Evolutionary conservation across 768 basidiomycete species (phyloP), one percentile per base, ranked within the genome.

Genomic region (Lyophyllum decastes): DNA sequence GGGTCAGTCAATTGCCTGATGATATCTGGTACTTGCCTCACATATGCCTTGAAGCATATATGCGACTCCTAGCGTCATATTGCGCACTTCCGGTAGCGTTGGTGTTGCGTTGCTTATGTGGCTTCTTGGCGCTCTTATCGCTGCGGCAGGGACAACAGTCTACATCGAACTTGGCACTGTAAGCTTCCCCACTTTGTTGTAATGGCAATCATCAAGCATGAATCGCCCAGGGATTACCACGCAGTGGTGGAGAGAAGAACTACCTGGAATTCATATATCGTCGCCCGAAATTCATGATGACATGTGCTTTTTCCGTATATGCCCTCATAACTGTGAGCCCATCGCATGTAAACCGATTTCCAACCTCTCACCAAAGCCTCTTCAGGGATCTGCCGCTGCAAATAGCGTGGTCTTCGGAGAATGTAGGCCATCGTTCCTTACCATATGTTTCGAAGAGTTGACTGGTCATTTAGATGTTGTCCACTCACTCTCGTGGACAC

Each of bases 161-260:
- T 91, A 85, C 61, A 77, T 90, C n/a, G 89, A 90, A 66, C 78
- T 89, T 19, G 89, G 89, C 22, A 89, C 89, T 24, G 88, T 89
- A 57, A 60, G 78, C 60, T 38, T n/a, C 19, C 26, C 12, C 16
- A 19, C n/a, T 17, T 26, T 19, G 33, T 10, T 30, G 2, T 22
- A 0, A 51, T 10, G 5, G 30, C 30, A 30, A 49, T 41, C 8
- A 11, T 24, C 9, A 5, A 24, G 26, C 21, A 6, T 77, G 10
- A 87, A 77, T 81, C 1, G 61, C 35, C 21, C 55, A 89, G 86
- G 87, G 83, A 19, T 74, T 91, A 2, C 89, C 89, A 1, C 76
- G 83, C 2, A 90, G 79, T 54, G 89, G 89, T 0, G 89, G 86
- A 2, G 89, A 90, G 74, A 90, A 90, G 73, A 88, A 85, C 51